These are phyloP conservation scores for Astrephomene gubernaculifera DNA, from an alignment of 139 green algal species.

Conservation along the genomic window DNA sequence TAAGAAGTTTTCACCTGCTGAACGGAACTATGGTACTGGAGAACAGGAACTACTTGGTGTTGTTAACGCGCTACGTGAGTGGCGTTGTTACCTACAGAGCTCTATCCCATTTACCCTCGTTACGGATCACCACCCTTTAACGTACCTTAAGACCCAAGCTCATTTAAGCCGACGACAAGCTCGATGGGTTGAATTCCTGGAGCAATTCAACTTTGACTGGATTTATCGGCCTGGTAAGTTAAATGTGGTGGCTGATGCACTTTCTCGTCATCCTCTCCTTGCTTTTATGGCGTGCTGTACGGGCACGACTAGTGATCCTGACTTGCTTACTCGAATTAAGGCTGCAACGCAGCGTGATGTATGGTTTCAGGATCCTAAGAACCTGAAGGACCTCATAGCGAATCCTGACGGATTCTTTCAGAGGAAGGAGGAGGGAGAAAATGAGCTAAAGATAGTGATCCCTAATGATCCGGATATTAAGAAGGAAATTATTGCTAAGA, in stretches of 20 bases:
- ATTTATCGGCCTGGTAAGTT: neutral
- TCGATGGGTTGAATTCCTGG: conserved; percentile 11
- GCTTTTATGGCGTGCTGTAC: neutral
- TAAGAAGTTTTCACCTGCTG: neutral
- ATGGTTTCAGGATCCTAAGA: neutral
- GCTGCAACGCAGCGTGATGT: neutral
- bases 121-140: conserved; percentile 1
- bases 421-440: neutral
- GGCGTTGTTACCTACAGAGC: neutral
- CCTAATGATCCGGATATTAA: neutral
- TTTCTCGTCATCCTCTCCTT: neutral
- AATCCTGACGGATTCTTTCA: neutral
- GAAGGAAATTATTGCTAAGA: neutral
- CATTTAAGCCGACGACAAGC: neutral
- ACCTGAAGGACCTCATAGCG: neutral
- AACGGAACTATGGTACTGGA: neutral
- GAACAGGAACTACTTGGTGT: conserved; percentile 1
- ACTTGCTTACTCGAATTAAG: neutral
- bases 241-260: conserved; percentile 23
- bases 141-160: neutral
- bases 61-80: neutral
- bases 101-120: neutral
- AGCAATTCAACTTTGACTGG: conserved; percentile 4
- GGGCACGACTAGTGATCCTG: neutral
- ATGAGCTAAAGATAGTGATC: neutral